Conservation (phyloP, 2,329 filamentous ascomycete genomes). For the Lasiodiplodia hormozganensis region DNA sequence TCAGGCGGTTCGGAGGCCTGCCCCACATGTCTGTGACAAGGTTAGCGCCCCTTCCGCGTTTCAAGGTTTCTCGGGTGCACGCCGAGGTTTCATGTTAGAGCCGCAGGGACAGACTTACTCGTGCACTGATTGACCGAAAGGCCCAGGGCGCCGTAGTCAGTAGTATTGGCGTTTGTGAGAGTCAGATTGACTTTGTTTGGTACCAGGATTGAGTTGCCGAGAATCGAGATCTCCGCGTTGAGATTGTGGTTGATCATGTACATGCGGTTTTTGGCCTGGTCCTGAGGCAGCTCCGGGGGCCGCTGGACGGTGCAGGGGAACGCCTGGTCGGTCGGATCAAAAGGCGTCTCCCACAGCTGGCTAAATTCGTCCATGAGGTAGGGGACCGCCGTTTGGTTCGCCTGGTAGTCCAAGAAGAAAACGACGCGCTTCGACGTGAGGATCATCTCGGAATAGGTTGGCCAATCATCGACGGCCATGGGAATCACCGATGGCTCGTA, state of each 20-base stretch:
- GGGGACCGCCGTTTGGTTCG: constrained; percentile 77
- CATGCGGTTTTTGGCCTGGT: constrained; percentile 63
- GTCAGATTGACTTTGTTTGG: constrained; percentile 46
- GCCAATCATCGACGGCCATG: constrained; percentile 80
- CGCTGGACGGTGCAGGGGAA: constrained; percentile 84
- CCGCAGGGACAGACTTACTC: constrained; percentile 38
- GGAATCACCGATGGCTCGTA: constrained; percentile 76
- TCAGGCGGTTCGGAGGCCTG: constrained; percentile 49
- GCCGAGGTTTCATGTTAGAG: constrained; percentile 23
- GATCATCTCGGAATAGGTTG: constrained; percentile 71
- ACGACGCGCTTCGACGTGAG: constrained; percentile 46
- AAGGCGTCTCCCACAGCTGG: constrained; percentile 90
- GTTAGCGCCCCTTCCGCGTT: constrained; percentile 10
- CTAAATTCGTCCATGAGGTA: constrained; percentile 89
- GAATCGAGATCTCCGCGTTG: constrained; percentile 69
- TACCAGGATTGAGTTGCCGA: constrained; percentile 41
- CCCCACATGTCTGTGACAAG: constrained; percentile 39
- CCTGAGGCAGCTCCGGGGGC: constrained; percentile 68
- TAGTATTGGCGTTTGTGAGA: constrained; percentile 42
- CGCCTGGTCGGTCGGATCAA: constrained; percentile 70
- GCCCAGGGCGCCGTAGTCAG: constrained; percentile 44
- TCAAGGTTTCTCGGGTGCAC: constrained; percentile 19
- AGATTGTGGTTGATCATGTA: constrained; percentile 93
- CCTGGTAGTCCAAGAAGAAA: constrained; percentile 54
- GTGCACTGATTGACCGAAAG: constrained; percentile 42